Percentiles rank a stretch among this genome's conserved stretches.
phyloP scores from a whole-genome alignment of 805 yeast genomes.

The Middelhovenomyces tepae region DNA sequence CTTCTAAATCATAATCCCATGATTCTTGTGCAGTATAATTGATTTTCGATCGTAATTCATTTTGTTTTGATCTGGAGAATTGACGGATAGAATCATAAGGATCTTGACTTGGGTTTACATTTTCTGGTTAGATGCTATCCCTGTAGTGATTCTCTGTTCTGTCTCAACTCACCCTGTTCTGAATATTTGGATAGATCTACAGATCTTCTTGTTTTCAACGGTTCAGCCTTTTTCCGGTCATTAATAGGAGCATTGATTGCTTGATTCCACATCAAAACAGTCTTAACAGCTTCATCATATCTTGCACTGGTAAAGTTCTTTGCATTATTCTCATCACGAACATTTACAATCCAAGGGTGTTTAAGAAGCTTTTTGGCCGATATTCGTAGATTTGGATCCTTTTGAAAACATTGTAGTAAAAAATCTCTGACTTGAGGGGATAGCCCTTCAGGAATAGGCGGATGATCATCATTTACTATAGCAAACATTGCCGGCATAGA shows the following conservation, averaged over 20 bases:
- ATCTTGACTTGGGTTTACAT: no score
- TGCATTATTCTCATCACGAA: no score
- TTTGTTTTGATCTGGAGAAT: slow-evolving; percentile 6
- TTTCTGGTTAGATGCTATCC: no score
- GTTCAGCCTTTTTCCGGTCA: no score
- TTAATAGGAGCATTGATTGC: slow-evolving; percentile 14
- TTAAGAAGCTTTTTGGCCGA: slow-evolving; percentile 46
- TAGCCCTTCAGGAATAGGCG: slow-evolving; percentile 50
- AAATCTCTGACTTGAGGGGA: slow-evolving; percentile 45
- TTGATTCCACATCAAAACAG: slow-evolving; percentile 25
- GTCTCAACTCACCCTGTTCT: slow-evolving; percentile 4
- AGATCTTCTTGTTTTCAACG: no score
- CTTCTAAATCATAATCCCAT: slow-evolving; percentile 10
- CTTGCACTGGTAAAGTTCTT: slow-evolving; percentile 8
- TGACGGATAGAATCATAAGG: slow-evolving; percentile 5
- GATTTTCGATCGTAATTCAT: slow-evolving; percentile 3
- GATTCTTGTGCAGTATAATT: not conserved
- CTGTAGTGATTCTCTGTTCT: slow-evolving; percentile 1
- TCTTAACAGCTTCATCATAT: slow-evolving; percentile 21
- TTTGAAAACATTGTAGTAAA: slow-evolving; percentile 58
- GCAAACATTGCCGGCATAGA: slow-evolving; percentile 79
- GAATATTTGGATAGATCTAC: no score
- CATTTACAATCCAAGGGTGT: slow-evolving; percentile 55
- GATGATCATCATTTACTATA: slow-evolving; percentile 65
- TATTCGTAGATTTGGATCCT: slow-evolving; percentile 51